A percentile compares a stretch with the other conserved stretches of the same genome.
Conservation (phyloP, 495 filamentous ascomycete genomes). For the Halenospora varia region DNA sequence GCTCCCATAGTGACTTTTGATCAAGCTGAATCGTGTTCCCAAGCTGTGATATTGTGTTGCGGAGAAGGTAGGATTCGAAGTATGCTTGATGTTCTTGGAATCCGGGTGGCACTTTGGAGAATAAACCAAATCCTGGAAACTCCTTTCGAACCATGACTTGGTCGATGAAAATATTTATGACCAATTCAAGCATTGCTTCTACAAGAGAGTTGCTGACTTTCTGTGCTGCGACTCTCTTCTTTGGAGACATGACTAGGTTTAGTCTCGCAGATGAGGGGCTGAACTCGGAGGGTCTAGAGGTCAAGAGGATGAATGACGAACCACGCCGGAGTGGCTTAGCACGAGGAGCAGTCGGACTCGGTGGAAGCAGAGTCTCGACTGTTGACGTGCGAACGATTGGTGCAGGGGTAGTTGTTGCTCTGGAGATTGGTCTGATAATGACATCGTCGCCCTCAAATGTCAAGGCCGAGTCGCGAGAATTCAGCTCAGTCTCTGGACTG, state of each 20-base stretch:
- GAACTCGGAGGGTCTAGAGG: constrained; percentile 57
- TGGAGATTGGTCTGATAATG: constrained; percentile 68
- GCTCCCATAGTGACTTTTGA: constrained; percentile 70
- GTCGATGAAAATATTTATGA: constrained; percentile 74
- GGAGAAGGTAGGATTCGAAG: constrained; percentile 86
- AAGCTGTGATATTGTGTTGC: constrained; percentile 67
- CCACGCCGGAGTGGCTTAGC: constrained; percentile 62
- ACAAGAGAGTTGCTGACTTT: constrained; percentile 64
- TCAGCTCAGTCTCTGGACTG: constrained; percentile 75
- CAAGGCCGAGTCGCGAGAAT: constrained; percentile 70
- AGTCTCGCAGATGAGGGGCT: constrained; percentile 56
- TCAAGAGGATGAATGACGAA: constrained; percentile 87
- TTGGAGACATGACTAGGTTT: constrained; percentile 55
- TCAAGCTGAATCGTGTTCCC: constrained; percentile 65
- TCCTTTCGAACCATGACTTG: constrained; percentile 81
- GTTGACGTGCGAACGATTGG: constrained; percentile 71
- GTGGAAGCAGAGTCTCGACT: constrained; percentile 47
- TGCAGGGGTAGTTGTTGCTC: constrained; percentile 36
- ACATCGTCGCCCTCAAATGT: constrained; percentile 85
- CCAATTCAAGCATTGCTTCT: constrained; percentile 69
- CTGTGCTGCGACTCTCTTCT: constrained; percentile 44
- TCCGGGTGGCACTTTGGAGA: constrained; percentile 84
- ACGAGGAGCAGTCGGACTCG: constrained; percentile 35
- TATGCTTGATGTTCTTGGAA: constrained; percentile 92
- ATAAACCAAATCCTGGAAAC: constrained; percentile 84